A percentile compares a stretch with the other conserved stretches of the same genome.
These are phyloP conservation scores for Oryza officinalis DNA, from an alignment of 176 grass and related monocot species.

Conservation along the genomic window DNA sequence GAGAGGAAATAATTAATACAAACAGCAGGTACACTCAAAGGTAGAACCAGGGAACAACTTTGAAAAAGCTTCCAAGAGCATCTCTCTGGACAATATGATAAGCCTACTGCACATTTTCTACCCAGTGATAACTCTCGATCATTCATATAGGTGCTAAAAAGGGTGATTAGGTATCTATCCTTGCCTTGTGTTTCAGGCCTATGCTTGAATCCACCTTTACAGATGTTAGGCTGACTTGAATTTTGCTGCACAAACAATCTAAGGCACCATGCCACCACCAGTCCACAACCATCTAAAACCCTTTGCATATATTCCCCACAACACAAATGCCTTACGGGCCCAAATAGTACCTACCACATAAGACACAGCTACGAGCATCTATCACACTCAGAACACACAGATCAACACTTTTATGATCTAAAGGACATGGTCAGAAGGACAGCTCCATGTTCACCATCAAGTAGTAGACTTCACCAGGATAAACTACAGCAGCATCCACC, in stretches of 20 bases:
- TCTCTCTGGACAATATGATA: slow-evolving; percentile 17
- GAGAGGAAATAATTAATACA: not conserved
- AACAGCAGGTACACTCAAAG: slow-evolving; percentile 24
- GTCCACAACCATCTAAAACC: not conserved
- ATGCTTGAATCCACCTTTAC: slow-evolving; percentile 10
- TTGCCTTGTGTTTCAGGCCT: slow-evolving; percentile 36
- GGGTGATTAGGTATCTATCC: slow-evolving; percentile 31
- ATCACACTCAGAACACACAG: not conserved
- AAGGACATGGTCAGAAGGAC: not conserved
- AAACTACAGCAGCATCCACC: slow-evolving; percentile 7
- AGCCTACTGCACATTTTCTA: slow-evolving; percentile 16
- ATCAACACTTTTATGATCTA: not conserved
- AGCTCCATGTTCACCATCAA: slow-evolving; percentile 11
- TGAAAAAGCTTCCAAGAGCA: slow-evolving; percentile 3
- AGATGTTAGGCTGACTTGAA: slow-evolving; percentile 10
- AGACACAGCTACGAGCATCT: slow-evolving; percentile 34
- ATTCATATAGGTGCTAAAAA: slow-evolving; percentile 24
- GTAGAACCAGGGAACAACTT: slow-evolving; percentile 8
- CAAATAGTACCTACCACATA: slow-evolving; percentile 20
- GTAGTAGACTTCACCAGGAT: slow-evolving; percentile 22
- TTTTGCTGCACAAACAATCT: not conserved
- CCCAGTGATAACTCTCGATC: not conserved
- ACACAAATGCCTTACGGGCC: slow-evolving; percentile 14
- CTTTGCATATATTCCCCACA: slow-evolving; percentile 42
- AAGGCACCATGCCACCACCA: not conserved